phyloP scores from a whole-genome alignment of 2,329 filamentous ascomycete genomes.

The Fusarium chaquense region DNA sequence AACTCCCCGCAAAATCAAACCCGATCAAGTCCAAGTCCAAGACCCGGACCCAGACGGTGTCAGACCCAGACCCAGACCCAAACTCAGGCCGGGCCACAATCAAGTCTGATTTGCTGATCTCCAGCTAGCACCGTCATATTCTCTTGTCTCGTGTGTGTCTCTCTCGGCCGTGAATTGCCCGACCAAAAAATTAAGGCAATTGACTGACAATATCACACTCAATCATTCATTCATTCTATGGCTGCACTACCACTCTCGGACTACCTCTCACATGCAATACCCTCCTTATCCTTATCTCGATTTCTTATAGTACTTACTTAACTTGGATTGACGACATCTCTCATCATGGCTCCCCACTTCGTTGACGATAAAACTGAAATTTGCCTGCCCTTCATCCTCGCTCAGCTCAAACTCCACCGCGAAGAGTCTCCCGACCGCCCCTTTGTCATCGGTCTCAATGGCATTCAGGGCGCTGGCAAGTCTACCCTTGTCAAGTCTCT shows the following conservation, averaged over 20 bases:
- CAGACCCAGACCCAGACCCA: conserved; percentile 1
- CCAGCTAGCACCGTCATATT: conserved; percentile 17
- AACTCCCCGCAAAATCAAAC: conserved; percentile 37
- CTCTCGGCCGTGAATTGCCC: conserved; percentile 37
- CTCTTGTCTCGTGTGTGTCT: conserved; percentile 17
- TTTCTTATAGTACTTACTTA: not conserved
- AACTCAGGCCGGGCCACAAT: conserved; percentile 31
- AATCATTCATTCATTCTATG: conserved; percentile 30
- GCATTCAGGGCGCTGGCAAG: conserved; percentile 92
- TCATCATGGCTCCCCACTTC: conserved; percentile 57
- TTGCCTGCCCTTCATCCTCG: conserved; percentile 81
- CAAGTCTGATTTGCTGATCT: conserved; percentile 26
- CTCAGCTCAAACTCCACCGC: conserved; percentile 66
- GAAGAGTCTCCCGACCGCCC: conserved; percentile 62
- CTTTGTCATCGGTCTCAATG: conserved; percentile 87
- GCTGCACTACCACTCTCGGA: conserved; percentile 19
- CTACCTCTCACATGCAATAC: conserved; percentile 21
- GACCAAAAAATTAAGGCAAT: conserved; percentile 32
- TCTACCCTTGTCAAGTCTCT: conserved; percentile 84
- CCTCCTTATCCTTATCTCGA: conserved; percentile 29
- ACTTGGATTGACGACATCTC: not conserved
- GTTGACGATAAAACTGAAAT: conserved; percentile 82
- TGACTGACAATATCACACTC: conserved; percentile 27
- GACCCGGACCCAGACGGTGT: not conserved
- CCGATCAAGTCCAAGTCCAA: not conserved